Base-by-base conservation (phyloP, 1,284 basidiomycete genomes). In the Austroboletus rostrupii region DNA sequence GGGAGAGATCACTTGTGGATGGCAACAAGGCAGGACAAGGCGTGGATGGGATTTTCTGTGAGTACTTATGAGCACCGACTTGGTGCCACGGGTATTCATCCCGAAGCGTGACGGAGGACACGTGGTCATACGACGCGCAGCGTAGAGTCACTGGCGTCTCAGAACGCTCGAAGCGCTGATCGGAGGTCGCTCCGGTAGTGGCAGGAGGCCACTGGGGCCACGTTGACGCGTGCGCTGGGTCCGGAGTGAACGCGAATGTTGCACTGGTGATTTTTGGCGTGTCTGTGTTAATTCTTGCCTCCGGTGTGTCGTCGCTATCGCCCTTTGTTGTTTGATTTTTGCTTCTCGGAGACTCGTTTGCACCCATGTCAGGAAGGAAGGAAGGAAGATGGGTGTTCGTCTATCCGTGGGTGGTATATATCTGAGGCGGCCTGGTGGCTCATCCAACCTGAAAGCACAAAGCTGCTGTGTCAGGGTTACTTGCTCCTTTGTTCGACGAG, bases 1-100 rank as follows among this genome's bases (percentile, higher is more conserved):
- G 43, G 26, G 45, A 54, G 13, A 53, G n/a, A 17, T 47, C 31
- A n/a, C 12, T 5, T 14, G 46, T 8, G 1, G 36, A 39, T 38
- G 61, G 57, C 39, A 68, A 43, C 12, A 66, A 45, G 1, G 16
- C 41, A 6, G 64, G 59, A 17, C 46, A 28, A 28, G 62, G 48
- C 32, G 16, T 37, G 36, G 36, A 19, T 37, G 36, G 36, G 2
- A 37, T 19, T 6, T 19, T 50, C 12, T 43, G 48, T 7, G 21
- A 20, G 9, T 8, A 16, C 41, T 39, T 37, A 36, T 49, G 16
- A 16, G 32, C 19, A 1, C 13, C 40, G 5, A 43, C 26, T 31
- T 39, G 32, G 41, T 49, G 54, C 45, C 53, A 52, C 48, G 46
- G 45, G 16, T 50, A 50, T 14, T 40, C 44, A 29, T 44, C 49